phyloP scores from a whole-genome alignment of 148 eudicot species.

The Dysphania ambrosioides region DNA sequence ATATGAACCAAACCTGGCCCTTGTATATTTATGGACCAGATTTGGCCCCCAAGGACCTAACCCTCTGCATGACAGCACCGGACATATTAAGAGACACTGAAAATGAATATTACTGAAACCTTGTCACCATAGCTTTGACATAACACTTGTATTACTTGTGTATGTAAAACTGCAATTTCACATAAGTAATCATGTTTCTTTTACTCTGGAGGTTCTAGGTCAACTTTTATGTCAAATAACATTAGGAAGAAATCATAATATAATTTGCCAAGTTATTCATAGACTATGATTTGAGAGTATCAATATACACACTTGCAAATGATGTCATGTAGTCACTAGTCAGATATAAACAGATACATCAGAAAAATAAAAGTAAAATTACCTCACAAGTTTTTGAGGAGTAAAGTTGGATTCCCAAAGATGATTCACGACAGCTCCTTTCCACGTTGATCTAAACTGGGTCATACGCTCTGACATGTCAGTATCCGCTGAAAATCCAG shows the following conservation, averaged over 20 bases:
- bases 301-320: neutral
- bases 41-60: slow-evolving; percentile 94
- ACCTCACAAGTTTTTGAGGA: slow-evolving; percentile 86
- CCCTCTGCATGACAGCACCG: slow-evolving; percentile 50
- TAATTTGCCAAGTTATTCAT: neutral
- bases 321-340: neutral
- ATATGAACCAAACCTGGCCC: slow-evolving; percentile 76
- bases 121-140: neutral
- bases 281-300: neutral
- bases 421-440: slow-evolving; percentile 83
- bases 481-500: slow-evolving; percentile 68
- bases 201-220: neutral
- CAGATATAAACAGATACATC: neutral
- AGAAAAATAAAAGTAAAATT: slow-evolving; percentile 8
- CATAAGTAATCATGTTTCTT: neutral
- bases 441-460: slow-evolving; percentile 78
- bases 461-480: slow-evolving; percentile 64
- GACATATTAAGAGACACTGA: neutral
- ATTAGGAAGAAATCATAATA: neutral
- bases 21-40: slow-evolving; percentile 76
- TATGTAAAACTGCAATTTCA: neutral
- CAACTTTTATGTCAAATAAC: neutral
- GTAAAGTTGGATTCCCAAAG: slow-evolving; percentile 97
- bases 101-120: neutral
- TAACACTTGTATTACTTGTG: neutral